These are phyloP conservation scores for Sugiyamaella valdiviana DNA, from an alignment of 805 yeast species.

Conservation along the genomic window DNA sequence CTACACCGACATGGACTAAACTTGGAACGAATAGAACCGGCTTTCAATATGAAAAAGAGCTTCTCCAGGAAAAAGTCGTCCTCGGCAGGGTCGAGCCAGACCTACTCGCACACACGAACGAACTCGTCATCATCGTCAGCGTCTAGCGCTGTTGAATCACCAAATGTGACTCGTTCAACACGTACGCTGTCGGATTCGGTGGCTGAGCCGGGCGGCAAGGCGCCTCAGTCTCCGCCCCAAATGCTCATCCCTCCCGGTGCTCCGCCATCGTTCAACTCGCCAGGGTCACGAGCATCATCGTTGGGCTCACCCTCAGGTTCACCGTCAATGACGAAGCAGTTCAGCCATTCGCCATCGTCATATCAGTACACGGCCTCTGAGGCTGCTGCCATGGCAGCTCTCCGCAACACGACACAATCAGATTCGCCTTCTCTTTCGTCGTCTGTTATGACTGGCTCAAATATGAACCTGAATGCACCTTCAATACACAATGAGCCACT, in stretches of 20 bases:
- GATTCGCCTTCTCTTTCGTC: neutral
- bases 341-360: neutral
- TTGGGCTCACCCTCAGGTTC: neutral
- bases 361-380: conserved; percentile 20
- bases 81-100: conserved; percentile 7
- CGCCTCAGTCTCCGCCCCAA: conserved; percentile 1
- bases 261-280: neutral
- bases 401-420: conserved; percentile 8
- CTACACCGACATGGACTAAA: too few species aligned
- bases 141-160: conserved; percentile 18
- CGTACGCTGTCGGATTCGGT: neutral
- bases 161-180: conserved; percentile 2
- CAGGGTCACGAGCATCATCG: neutral
- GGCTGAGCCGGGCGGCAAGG: neutral
- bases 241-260: neutral
- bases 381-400: conserved; percentile 25
- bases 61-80: neutral
- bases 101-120: conserved; percentile 22
- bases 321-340: neutral
- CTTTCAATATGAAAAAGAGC: neutral
- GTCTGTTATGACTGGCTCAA: neutral
- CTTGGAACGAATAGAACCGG: too few species aligned
- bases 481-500: neutral
- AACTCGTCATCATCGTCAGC: conserved; percentile 24
- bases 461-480: neutral